Base-by-base conservation (phyloP, 164 flowering plant species). In the Stephania yunnanensis region DNA sequence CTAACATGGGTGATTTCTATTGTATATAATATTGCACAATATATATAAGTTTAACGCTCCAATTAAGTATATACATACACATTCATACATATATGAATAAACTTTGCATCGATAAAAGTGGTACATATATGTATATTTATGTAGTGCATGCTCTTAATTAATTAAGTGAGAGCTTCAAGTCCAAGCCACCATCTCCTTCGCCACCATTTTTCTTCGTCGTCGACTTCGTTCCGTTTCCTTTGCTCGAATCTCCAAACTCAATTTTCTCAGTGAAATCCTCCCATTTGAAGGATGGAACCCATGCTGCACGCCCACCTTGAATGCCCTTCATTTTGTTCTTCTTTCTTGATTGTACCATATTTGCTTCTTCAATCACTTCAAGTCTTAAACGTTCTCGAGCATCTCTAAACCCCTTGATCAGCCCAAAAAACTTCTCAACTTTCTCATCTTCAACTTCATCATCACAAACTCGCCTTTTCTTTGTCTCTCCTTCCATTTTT, bases 221-320 rank as follows among this genome's bases (percentile, higher is more conserved):
- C 69, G 42, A 36, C 42, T 36, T 25, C 29, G 1, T 1, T 25
- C 29, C 8, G 69, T 5, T 67, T 4, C 69, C 31, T 15, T 72
- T 6, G 46, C 42, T 36, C 42, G 42, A 36, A 36, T 36, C 42
- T 31, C 25, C 69, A 52, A 72, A 72, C n/a, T 58, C 44, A 17
- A 72, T 72, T 6, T 31, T 46, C 58, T 58, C 50, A 5, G 31
- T 63, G 50, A 85, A 85, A 80, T 85, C 87, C 50, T 83, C 81
- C 71, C 55, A 31, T 31, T 77, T 73, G 70, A 85, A 83, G 10
- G 71, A 22, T 4, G 76, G 76, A 66, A 74, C 61, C 76, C 76
- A 74, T 25, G 31, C 55, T 1, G 58, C n/a, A 22, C 12, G 29
- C 13, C 12, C 42, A 10, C 46, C 71, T 10, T 29, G 10, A 13